A percentile compares a stretch with the other conserved stretches of the same genome.
These are phyloP conservation scores for Pythium dissimile DNA, from an alignment of 352 stramenopile genomes.

Conservation along the genomic window DNA sequence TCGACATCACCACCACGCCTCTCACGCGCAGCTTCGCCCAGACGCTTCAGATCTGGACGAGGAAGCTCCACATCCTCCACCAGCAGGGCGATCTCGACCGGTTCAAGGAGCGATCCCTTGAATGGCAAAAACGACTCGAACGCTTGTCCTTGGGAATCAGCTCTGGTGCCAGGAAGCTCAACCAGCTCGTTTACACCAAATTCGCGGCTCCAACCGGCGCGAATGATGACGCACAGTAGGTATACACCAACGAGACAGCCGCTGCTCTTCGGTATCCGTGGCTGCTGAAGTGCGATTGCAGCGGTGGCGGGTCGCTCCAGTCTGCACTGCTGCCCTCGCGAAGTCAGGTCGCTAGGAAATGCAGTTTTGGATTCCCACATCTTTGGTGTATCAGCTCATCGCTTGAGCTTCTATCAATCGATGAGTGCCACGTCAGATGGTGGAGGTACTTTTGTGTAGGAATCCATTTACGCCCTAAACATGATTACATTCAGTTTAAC, in stretches of 20 bases:
- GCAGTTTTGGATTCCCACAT: background rate
- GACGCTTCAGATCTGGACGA: background rate
- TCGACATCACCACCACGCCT: background rate
- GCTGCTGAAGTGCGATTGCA: no score
- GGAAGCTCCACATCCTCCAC: background rate
- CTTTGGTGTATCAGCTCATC: conserved; percentile 33
- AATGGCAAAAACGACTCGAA: background rate
- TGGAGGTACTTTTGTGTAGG: conserved; percentile 22
- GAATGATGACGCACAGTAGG: no score
- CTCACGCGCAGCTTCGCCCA: background rate
- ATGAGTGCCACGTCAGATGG: conserved; percentile 11
- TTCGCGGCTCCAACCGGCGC: background rate
- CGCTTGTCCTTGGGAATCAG: background rate
- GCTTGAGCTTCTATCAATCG: background rate
- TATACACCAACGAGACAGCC: no score
- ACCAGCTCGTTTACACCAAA: conserved; percentile 4
- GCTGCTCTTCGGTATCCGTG: conserved; percentile 2
- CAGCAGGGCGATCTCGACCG: background rate
- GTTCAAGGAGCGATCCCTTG: background rate
- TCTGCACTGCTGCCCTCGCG: no score
- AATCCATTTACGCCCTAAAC: no score
- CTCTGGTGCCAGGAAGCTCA: background rate
- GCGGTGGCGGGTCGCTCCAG: no score
- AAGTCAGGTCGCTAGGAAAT: no score
- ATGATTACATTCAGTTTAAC: conserved; percentile 2